Evolutionary conservation across 345 rosid species (phyloP).

Genomic region (Gossypium australe): DNA sequence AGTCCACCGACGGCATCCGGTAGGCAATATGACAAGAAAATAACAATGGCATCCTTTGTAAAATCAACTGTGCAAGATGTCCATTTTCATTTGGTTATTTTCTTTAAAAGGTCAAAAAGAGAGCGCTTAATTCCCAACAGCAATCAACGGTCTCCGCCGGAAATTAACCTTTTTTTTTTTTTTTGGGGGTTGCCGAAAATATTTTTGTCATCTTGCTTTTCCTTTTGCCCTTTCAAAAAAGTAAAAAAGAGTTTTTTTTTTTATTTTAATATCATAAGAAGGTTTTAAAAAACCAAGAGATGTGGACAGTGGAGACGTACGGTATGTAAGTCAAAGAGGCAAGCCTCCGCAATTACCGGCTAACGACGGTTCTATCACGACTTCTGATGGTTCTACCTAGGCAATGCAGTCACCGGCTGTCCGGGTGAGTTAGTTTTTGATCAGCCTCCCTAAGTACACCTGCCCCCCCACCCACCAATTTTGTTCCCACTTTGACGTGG

Average conservation of each 20-base stretch:
- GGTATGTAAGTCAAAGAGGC: conserved; percentile 37
- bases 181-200: not conserved
- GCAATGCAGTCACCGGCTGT: conserved; percentile 12
- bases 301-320: conserved; percentile 31
- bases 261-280: not conserved
- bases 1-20: conserved; percentile 46
- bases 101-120: conserved; percentile 43
- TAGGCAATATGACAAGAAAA: not conserved
- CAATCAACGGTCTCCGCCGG: conserved; percentile 90
- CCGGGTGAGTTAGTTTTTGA: not conserved
- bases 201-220: not conserved
- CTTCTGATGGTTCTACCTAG: conserved; percentile 21
- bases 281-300: conserved; percentile 1
- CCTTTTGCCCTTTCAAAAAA: not conserved
- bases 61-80: not conserved
- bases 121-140: conserved; percentile 47
- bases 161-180: conserved; percentile 9
- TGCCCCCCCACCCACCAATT: too few relatives aligned
- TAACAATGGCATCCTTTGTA: conserved; percentile 10
- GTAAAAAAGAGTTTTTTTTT: not conserved
- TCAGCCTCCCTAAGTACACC: not conserved
- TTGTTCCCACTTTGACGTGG: too few relatives aligned
- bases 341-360: conserved; percentile 46
- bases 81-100: not conserved
- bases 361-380: conserved; percentile 59